Evolutionary conservation across 306 rosid genomes (phyloP).

Genomic region (Vigna reflexopilosa): DNA sequence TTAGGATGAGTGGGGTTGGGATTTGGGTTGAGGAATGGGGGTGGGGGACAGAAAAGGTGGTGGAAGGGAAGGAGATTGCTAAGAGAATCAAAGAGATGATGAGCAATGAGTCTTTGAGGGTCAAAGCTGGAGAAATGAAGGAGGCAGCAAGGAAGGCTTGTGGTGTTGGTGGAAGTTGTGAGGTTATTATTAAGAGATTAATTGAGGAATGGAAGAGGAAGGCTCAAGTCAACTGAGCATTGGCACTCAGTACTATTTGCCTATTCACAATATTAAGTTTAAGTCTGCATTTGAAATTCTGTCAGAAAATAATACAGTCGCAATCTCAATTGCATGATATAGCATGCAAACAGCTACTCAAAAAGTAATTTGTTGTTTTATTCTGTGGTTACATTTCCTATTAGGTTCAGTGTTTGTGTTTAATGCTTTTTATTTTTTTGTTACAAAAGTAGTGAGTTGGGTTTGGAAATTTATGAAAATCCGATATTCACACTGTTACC

Average conservation of each 20-base stretch:
- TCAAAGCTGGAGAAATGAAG: neutral
- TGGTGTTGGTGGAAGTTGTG: constrained; percentile 47
- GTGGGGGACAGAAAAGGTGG: constrained; percentile 39
- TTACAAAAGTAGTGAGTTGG: no score
- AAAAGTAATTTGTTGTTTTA: no score
- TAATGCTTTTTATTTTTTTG: no score
- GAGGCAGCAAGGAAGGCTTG: constrained; percentile 48
- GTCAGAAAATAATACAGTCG: no score
- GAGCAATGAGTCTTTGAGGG: constrained; percentile 46
- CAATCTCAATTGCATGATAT: no score
- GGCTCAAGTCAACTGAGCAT: neutral
- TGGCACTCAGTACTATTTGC: neutral
- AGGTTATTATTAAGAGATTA: constrained; percentile 14
- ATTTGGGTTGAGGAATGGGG: constrained; percentile 55
- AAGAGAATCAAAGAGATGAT: constrained; percentile 55
- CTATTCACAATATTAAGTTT: no score
- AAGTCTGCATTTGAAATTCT: no score
- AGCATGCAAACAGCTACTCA: no score
- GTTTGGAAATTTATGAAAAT: no score
- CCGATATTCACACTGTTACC: no score
- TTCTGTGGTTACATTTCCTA: no score
- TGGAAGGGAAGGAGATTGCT: constrained; percentile 55
- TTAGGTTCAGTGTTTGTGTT: no score
- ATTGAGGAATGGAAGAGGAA: constrained; percentile 40
- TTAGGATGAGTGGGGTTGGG: constrained; percentile 50